A percentile compares a stretch with the other conserved stretches of the same genome.
These are phyloP conservation scores for Linaria vulgaris DNA, from an alignment of 257 asterid genomes.

Conservation along the genomic window DNA sequence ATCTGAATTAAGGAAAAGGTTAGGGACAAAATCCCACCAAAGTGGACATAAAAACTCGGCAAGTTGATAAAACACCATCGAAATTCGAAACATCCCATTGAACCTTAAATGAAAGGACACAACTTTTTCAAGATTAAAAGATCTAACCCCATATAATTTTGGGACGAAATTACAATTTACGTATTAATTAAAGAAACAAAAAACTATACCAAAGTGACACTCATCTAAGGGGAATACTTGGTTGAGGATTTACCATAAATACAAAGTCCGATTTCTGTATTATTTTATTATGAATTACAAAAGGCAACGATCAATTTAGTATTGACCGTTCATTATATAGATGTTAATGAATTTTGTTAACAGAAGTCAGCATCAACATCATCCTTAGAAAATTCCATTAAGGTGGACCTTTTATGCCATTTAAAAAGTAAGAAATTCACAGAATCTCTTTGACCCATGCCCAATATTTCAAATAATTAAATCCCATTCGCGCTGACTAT, in stretches of 20 bases:
- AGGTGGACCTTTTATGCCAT: conserved; percentile 9
- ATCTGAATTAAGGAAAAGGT: conserved; percentile 22
- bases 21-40: conserved; percentile 10
- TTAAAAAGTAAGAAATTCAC: conserved; percentile 8
- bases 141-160: background rate
- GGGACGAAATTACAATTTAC: no score
- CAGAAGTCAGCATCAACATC: background rate
- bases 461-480: conserved; percentile 3
- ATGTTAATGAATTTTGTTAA: background rate
- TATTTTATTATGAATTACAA: no score
- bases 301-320: no score
- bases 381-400: conserved; percentile 17
- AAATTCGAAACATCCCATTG: conserved; percentile 7
- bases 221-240: no score
- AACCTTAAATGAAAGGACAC: background rate
- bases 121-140: background rate
- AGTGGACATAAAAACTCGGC: conserved; percentile 16
- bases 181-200: no score
- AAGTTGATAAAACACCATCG: conserved; percentile 10
- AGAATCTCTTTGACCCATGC: conserved; percentile 1
- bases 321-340: no score
- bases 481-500: background rate
- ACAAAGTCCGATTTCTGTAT: no score
- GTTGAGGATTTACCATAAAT: no score
- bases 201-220: no score